Base-by-base conservation (phyloP, 2,329 filamentous ascomycete species). In the Raffaelea ambrosiae region DNA sequence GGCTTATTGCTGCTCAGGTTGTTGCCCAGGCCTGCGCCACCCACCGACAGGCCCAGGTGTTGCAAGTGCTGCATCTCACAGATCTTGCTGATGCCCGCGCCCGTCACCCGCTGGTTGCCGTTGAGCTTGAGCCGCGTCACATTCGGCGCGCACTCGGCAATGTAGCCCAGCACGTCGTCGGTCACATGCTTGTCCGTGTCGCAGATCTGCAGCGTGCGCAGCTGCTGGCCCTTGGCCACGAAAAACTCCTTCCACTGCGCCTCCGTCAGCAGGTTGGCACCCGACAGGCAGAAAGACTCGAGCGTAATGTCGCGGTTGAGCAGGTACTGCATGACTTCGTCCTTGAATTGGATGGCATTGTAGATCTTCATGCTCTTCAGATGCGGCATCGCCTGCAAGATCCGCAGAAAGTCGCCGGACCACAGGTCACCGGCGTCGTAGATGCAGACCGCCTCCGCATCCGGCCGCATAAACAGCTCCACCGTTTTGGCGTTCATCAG, bases 291-390 rank as follows among this genome's bases (percentile, higher is more conserved):
- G 40, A 97, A 72, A 48, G 80, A 74, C 51, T 81, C 77, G n/a
- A 96, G 70, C 9, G 76, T 66, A 44, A 80, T 76, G 44, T 85
- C 76, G 43, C 87, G 85, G 48, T 81, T 81, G 19, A 87, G 71
- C 58, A 96, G 77, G 62, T 91, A 95, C 46, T 88, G 79, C 64
- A 96, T 76, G 39, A 89, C 85, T 36, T 74, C 73, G 58, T 96
- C 86, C 64, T 95, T 95, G 72, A 96, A 84, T 60, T 95, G 90
- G 44, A 93, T 86, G n/a, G 84, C 88, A 58, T 90, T 91, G 43
- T 85, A 81, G 11, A 95, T 69, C 54, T 88, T 85, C 48, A 96
- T 72, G 40, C 75, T 76, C 57, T 79, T 79, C 47, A 95, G 69
- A 5, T 72, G 73, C 0, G 86, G 81, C 49, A 86, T 82, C 3